Percentiles rank a stretch among this genome's conserved stretches.
Evolutionary conservation across 169 alveolate species (phyloP).

Genomic region (Eimeria sp.): DNA sequence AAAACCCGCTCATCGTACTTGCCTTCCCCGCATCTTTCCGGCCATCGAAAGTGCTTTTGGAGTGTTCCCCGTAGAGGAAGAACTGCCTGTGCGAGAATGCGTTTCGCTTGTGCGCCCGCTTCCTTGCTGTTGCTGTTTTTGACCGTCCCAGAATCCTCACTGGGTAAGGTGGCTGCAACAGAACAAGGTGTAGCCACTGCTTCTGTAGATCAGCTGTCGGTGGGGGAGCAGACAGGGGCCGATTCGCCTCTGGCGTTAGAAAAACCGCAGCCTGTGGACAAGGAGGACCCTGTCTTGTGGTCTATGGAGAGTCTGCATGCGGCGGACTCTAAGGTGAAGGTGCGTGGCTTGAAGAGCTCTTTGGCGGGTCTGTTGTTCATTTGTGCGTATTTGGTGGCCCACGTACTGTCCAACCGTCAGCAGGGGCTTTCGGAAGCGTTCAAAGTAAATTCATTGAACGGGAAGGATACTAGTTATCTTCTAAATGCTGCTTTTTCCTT

Average conservation of each 20-base stretch:
- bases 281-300: not conserved
- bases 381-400: constrained; percentile 21
- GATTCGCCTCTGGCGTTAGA: not conserved
- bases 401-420: not conserved
- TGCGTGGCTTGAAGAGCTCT: constrained; percentile 1
- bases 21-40: too few species aligned
- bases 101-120: not conserved
- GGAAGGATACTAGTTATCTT: not conserved
- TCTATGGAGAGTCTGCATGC: not conserved
- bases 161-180: not conserved
- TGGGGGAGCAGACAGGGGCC: not conserved
- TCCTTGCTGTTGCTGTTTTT: not conserved
- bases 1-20: too few species aligned
- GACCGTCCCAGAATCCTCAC: not conserved
- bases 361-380: not conserved
- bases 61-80: too few species aligned
- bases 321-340: not conserved
- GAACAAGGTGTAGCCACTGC: not conserved
- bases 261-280: not conserved
- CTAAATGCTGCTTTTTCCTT: not conserved
- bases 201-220: not conserved
- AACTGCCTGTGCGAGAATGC: not conserved
- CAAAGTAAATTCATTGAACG: not conserved
- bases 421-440: not conserved
- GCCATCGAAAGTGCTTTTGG: too few species aligned